Base-by-base conservation (phyloP, 176 grass and related monocot genomes). In the Oryza brachyantha region DNA sequence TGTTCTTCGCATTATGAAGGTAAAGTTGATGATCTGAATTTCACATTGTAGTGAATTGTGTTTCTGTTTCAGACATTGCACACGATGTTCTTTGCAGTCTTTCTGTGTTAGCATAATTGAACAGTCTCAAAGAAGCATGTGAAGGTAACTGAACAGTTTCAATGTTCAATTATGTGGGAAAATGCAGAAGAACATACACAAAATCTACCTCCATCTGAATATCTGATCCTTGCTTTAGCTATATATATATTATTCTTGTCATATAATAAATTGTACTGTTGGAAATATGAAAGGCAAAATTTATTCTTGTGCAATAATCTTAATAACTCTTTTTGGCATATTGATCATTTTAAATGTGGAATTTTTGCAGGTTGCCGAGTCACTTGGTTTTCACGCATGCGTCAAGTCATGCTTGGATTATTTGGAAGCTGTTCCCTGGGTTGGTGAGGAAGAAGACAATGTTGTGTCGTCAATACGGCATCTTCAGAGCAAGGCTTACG, bases 391-490 rank as follows among this genome's bases (percentile, higher is more conserved):
- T 39, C 84, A 63, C 41, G 68, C 84, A 29, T 91, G 93, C 62
- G 82, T 97, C 13, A 82, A 81, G 62, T 97, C 91, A 19, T 97
- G 94, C 75, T 83, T 97, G 52, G 89, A 94, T 75, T 97, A 92
- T 83, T 83, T 94, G 72, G 91, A 94, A 85, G 86, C 94, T 10
- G 91, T 97, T 17, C 91, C 94, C 31, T 97, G 91, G 94, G 82
- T 86, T 13, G 83, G 86, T 27, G 87, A 87, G 29, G 94, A 97
- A 76, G 94, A 97, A 83, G 89, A 90, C 36, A 82, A 66, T 8
- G 89, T 97, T 7, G 84, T 97, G 27, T 82, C 85, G 0, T 92
- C 91, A 0, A 75, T 97, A 35, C 83, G 40, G 9, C 79, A 71
- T 60, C 91, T 97, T 63, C 87, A 86, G 78, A 69, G 70, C 70